Evolutionary conservation across 768 basidiomycete genomes (phyloP).

Genomic region (Coprinopsis cinerea): DNA sequence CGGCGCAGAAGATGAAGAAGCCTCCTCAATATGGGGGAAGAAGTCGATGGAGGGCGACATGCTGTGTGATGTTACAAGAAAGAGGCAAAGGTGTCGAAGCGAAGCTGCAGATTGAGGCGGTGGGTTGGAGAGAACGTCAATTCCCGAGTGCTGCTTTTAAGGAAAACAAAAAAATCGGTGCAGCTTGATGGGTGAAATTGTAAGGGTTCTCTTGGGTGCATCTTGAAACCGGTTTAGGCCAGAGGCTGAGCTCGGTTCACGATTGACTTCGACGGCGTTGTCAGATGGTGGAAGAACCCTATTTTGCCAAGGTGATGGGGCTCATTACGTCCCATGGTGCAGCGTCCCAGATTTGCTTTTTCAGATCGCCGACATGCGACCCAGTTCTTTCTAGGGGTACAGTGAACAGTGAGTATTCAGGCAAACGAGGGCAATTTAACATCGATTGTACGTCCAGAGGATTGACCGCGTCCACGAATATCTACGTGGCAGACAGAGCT

Average conservation of each 20-base stretch:
- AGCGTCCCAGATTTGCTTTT: too few relatives aligned
- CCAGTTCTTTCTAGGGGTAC: not conserved
- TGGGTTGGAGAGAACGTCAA: not conserved
- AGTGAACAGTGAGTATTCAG: not conserved
- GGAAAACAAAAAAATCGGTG: not conserved
- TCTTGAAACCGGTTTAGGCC: not conserved
- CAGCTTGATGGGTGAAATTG: not conserved
- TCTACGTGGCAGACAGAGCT: not conserved
- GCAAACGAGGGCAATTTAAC: too few relatives aligned
- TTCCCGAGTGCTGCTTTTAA: constrained; percentile 7
- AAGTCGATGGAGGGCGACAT: constrained; percentile 11
- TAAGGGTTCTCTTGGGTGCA: not conserved
- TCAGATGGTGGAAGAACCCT: not conserved
- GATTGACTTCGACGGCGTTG: constrained; percentile 5
- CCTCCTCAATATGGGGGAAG: not conserved
- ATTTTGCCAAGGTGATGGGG: constrained; percentile 9
- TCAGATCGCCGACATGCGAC: too few relatives aligned
- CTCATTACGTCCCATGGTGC: too few relatives aligned
- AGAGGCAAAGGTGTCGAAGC: not conserved
- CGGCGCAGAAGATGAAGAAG: not conserved
- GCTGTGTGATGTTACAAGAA: not conserved
- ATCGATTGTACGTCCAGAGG: not conserved
- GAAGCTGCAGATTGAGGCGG: not conserved
- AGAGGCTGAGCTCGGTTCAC: constrained; percentile 9
- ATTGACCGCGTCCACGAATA: not conserved